Conservation (phyloP, 495 filamentous ascomycete genomes). For the Trichoderma orchidacearum region DNA sequence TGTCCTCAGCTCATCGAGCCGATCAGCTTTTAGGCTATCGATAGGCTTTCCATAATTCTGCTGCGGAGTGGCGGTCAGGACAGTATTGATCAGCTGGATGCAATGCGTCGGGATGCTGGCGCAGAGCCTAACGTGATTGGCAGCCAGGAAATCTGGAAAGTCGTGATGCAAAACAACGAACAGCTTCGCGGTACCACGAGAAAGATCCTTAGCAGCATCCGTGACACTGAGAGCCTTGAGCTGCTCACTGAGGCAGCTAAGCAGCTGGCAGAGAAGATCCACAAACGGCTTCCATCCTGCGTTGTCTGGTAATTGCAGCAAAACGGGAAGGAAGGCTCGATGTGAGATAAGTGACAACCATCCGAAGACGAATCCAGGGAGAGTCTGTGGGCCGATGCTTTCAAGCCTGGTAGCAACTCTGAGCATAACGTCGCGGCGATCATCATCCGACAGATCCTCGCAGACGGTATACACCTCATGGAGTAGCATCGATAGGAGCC, state of each 20-base stretch:
- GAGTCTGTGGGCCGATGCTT: constrained; percentile 59
- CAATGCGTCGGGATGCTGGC: constrained; percentile 75
- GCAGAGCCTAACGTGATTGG: constrained; percentile 75
- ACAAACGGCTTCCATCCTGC: constrained; percentile 64
- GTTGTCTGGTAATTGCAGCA: constrained; percentile 57
- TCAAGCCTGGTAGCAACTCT: constrained; percentile 61
- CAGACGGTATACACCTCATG: constrained; percentile 37
- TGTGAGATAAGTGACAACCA: constrained; percentile 79
- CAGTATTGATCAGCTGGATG: constrained; percentile 77
- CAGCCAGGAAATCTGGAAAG: constrained; percentile 81
- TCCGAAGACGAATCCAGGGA: constrained; percentile 67
- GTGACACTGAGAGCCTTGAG: constrained; percentile 62
- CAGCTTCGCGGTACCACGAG: constrained; percentile 70
- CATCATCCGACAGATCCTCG: constrained; percentile 29
- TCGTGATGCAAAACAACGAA: constrained; percentile 83
- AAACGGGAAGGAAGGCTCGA: constrained; percentile 69
- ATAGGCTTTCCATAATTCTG: background rate
- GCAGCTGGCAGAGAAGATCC: constrained; percentile 58
- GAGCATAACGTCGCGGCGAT: constrained; percentile 56
- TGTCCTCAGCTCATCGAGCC: constrained; percentile 62
- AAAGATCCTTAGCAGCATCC: constrained; percentile 63
- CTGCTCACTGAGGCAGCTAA: constrained; percentile 65
- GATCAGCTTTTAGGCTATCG: constrained; percentile 54
- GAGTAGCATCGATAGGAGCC: constrained; percentile 74
- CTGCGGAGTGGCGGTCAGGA: constrained; percentile 66